phyloP scores from a whole-genome alignment of 768 basidiomycete species.

The Trametes maxima region DNA sequence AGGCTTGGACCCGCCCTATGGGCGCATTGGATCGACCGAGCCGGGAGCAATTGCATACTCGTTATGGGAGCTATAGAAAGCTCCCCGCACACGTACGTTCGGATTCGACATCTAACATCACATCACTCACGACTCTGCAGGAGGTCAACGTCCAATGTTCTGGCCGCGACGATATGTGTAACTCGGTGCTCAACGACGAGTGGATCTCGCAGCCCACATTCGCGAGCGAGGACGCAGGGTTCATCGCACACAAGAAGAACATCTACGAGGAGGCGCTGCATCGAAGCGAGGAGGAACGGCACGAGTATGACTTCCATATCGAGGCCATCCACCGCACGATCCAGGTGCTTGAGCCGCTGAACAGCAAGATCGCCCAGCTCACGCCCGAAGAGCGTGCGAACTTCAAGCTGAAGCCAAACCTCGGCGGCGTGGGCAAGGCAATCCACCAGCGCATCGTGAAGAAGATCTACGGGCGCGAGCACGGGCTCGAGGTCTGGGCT shows the following conservation, averaged over 20 bases:
- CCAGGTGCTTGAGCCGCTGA: constrained; percentile 86
- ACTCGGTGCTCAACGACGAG: constrained; percentile 93
- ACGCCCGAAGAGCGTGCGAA: constrained; percentile 72
- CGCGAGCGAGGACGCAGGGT: constrained; percentile 92
- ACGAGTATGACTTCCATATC: constrained; percentile 99
- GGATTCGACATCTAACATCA: constrained; percentile 1
- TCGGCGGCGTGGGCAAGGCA: constrained; percentile 80
- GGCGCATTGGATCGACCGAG: constrained; percentile 44
- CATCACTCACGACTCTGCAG: constrained; percentile 41
- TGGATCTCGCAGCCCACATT: constrained; percentile 98
- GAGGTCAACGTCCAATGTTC: constrained; percentile 89
- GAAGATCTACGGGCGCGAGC: constrained; percentile 93
- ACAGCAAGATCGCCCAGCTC: constrained; percentile 82
- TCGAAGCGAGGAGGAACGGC: constrained; percentile 95
- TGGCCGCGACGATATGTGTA: constrained; percentile 96
- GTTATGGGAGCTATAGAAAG: constrained; percentile 88
- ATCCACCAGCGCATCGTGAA: constrained; percentile 94
- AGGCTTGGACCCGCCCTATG: constrained; percentile 34
- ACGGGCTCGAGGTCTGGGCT: constrained; percentile 77
- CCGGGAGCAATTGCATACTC: constrained; percentile 66
- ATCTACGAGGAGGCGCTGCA: constrained; percentile 95
- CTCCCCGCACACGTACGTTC: constrained; percentile 74
- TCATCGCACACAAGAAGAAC: constrained; percentile 91
- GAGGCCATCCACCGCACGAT: constrained; percentile 94
- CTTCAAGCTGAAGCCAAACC: constrained; percentile 88